phyloP scores from a whole-genome alignment of 169 alveolate species.

The Plasmodium sp. region DNA sequence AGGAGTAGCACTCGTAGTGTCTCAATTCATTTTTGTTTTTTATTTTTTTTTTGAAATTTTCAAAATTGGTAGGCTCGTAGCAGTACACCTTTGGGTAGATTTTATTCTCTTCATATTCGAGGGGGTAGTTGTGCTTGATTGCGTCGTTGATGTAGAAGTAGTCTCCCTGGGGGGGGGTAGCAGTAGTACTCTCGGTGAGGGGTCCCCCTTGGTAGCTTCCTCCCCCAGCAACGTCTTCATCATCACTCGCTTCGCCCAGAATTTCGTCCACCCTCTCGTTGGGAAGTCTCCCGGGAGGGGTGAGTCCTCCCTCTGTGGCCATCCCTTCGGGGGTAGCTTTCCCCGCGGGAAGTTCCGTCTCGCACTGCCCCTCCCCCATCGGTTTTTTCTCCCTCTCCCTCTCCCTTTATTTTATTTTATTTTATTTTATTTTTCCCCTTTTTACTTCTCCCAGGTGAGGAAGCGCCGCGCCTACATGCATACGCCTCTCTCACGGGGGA shows the following conservation, averaged over 20 bases:
- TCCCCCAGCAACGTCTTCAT: background rate
- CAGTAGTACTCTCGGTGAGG: background rate
- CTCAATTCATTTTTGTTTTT: slow-evolving; percentile 72
- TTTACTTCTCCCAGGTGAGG: background rate
- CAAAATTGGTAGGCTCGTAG: slow-evolving; percentile 65
- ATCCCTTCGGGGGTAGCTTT: background rate
- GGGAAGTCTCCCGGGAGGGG: background rate
- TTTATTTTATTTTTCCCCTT: background rate
- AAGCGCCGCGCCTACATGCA: background rate
- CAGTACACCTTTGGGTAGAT: slow-evolving; percentile 74
- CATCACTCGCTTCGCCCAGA: slow-evolving; percentile 38
- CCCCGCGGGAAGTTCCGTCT: background rate
- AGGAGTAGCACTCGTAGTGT: slow-evolving; percentile 70
- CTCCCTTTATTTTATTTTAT: background rate
- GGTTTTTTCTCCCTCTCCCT: background rate
- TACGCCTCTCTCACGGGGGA: background rate
- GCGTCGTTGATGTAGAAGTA: slow-evolving; percentile 55
- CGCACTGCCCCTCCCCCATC: background rate
- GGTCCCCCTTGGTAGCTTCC: no score
- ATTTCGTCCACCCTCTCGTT: slow-evolving; percentile 12
- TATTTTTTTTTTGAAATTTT: slow-evolving; percentile 58
- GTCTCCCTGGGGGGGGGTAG: background rate
- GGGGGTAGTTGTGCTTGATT: slow-evolving; percentile 53
- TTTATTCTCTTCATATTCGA: slow-evolving; percentile 67
- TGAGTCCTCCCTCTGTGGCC: background rate